Conservation (phyloP, 257 asterid species). For the Prunella vulgaris region DNA sequence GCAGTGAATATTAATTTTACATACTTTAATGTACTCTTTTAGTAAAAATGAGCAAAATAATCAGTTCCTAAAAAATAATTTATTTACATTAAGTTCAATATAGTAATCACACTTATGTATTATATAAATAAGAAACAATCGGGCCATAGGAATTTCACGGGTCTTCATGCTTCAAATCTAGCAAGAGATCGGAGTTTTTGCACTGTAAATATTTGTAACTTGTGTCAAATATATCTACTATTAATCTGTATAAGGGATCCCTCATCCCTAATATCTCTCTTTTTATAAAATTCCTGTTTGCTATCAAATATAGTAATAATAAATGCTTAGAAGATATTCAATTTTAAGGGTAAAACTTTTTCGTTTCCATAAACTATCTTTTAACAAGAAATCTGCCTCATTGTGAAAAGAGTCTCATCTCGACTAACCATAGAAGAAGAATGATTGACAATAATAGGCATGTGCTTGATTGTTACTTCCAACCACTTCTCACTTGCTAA, state of each 20-base stretch:
- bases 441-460: constrained; percentile 68
- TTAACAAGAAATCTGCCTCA: not conserved
- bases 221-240: not conserved
- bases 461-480: constrained; percentile 68
- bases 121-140: not conserved
- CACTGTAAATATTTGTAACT: not conserved
- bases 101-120: not conserved
- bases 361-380: not conserved
- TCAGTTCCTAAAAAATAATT: not conserved
- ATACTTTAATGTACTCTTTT: not conserved
- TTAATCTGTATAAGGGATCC: not conserved
- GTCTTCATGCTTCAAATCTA: not conserved
- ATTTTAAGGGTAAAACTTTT: not conserved
- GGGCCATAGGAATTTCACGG: not conserved
- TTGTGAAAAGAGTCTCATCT: constrained; percentile 2
- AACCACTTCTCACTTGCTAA: constrained; percentile 72
- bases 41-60: not conserved
- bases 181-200: not conserved
- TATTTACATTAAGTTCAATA: not conserved
- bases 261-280: not conserved
- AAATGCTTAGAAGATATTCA: not conserved
- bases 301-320: not conserved
- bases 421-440: constrained; percentile 78
- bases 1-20: not conserved
- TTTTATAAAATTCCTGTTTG: not conserved